phyloP scores from a whole-genome alignment of 441 rosid genomes.

The Aleurites moluccanus region DNA sequence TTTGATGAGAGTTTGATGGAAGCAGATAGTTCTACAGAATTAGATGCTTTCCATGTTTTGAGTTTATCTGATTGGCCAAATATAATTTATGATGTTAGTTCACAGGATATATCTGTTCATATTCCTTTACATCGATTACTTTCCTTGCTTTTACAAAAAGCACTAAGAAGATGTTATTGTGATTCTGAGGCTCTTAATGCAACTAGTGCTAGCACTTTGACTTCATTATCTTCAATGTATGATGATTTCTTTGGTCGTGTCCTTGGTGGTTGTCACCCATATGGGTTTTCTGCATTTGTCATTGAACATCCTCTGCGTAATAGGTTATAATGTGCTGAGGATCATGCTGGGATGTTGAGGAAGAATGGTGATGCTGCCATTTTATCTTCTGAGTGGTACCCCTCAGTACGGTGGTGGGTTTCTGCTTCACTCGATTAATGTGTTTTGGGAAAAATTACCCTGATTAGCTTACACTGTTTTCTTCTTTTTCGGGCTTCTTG shows the following conservation, averaged over 20 bases:
- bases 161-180: slow-evolving; percentile 63
- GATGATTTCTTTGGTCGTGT: slow-evolving; percentile 67
- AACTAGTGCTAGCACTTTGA: slow-evolving; percentile 30
- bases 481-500: slow-evolving; percentile 1
- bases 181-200: slow-evolving; percentile 43
- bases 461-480: neutral
- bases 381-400: slow-evolving; percentile 79
- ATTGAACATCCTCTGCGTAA: slow-evolving; percentile 95
- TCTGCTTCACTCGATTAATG: slow-evolving; percentile 16
- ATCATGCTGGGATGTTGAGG: slow-evolving; percentile 97
- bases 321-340: slow-evolving; percentile 92
- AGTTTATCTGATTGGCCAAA: slow-evolving; percentile 73
- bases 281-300: slow-evolving; percentile 78
- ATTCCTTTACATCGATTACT: slow-evolving; percentile 85
- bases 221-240: slow-evolving; percentile 29
- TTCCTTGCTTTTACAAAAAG: slow-evolving; percentile 78
- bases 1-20: slow-evolving; percentile 40
- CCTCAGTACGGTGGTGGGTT: slow-evolving; percentile 80
- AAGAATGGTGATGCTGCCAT: slow-evolving; percentile 87
- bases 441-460: neutral
- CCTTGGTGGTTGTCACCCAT: slow-evolving; percentile 64
- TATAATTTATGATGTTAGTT: slow-evolving; percentile 77
- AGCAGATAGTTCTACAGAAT: slow-evolving; percentile 37
- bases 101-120: slow-evolving; percentile 79
- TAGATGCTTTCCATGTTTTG: slow-evolving; percentile 41